Evolutionary conservation across 108 stramenopile genomes (phyloP), one percentile per base, ranked within the genome.

Genomic region (Asterionellopsis glacialis): DNA sequence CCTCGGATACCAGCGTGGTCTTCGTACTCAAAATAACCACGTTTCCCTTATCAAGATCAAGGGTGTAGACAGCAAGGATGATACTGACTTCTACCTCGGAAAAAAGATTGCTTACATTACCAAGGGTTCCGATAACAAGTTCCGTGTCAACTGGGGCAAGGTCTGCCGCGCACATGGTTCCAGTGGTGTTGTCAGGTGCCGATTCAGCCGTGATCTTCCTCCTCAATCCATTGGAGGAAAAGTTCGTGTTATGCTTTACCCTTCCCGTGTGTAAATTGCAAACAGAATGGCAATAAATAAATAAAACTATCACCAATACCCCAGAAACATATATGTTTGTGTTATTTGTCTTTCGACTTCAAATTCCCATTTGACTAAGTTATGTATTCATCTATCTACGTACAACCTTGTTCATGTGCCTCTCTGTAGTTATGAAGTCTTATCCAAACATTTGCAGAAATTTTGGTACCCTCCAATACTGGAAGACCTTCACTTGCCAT

Each of bases 101-200:
- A 99, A 99, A 91, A 83, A 87, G 50, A 78, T 98, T 50, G 99
- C 97, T 25, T 99, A 95, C 81, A 97, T 99, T 69, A 98, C 97
- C 86, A 98, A 98, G 94, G 76, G 69, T 13, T 76, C 65, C 51
- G 93, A 87, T 61, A 87, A 85, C 64, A 96, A 97, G 75, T 98
- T 95, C 90, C 83, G 97, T 57, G 96, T 96, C 50, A 96, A 95
- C 63, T 99, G 99, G 99, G 99, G 99, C 53, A 92, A 91, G 67
- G 97, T 99, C 51, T 88, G 78, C 77, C 84, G 98, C 38, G 76
- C 88, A 24, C 99, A 99, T 64, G 99, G 99, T 55, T 82, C 84
- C 75, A 97, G 95, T 70, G 99, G 99, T 38, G 96, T 97, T 16
- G 96, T 99, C 51, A 90, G 93, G 64, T 97, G 96, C 80, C 96